phyloP scores from a whole-genome alignment of 139 green algal species.

The Chlamydomonas applanata region DNA sequence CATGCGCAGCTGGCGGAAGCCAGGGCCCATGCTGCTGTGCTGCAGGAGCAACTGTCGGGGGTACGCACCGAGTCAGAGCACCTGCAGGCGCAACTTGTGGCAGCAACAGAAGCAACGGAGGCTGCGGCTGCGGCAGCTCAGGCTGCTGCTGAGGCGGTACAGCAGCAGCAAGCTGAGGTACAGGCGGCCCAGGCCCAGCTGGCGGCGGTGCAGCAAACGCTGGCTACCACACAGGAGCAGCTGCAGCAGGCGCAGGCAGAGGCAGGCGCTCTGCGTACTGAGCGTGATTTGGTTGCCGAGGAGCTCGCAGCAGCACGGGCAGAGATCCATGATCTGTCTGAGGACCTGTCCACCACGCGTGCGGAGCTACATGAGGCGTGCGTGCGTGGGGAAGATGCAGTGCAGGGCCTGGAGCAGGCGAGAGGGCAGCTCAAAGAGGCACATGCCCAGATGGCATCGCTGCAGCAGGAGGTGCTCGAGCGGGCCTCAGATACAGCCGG shows the following conservation, averaged over 20 bases:
- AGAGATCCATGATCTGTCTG: too few species aligned
- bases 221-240: not conserved
- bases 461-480: too few species aligned
- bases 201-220: not conserved
- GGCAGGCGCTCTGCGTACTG: not conserved
- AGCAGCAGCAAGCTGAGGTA: not conserved
- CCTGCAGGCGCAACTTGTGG: not conserved
- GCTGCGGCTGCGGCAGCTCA: not conserved
- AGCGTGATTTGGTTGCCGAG: not conserved
- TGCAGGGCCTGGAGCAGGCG: too few species aligned
- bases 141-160: not conserved
- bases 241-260: not conserved
- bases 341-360: too few species aligned
- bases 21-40: not conserved
- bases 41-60: not conserved
- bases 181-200: not conserved
- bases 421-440: too few species aligned
- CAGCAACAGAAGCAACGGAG: not conserved
- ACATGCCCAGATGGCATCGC: too few species aligned
- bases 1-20: too few species aligned
- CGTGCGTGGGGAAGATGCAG: too few species aligned
- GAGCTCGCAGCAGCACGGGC: too few species aligned
- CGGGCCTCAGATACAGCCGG: too few species aligned
- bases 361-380: too few species aligned
- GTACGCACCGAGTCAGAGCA: not conserved